These are phyloP conservation scores for Cudoniella acicularis DNA, from an alignment of 495 filamentous ascomycete genomes.

Conservation along the genomic window DNA sequence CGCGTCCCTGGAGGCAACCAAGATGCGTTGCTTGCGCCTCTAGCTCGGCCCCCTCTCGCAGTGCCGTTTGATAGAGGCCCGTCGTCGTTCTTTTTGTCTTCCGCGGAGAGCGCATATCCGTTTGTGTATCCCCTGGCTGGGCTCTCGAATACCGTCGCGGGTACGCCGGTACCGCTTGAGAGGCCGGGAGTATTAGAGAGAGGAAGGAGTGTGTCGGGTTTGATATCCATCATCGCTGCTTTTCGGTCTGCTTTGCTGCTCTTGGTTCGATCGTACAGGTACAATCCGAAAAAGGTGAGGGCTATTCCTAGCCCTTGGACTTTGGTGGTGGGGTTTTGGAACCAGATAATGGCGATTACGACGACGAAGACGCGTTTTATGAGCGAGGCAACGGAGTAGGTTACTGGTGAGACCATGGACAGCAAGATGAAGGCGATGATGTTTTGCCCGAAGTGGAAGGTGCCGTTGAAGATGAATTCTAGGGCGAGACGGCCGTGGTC, in stretches of 20 bases:
- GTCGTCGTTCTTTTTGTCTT: conserved; percentile 62
- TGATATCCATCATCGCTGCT: conserved; percentile 45
- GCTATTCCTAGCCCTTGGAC: conserved; percentile 81
- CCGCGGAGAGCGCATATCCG: conserved; percentile 20
- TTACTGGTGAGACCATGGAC: conserved; percentile 89
- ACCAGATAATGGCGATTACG: conserved; percentile 92
- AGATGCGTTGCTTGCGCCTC: conserved; percentile 54
- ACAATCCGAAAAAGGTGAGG: conserved; percentile 88
- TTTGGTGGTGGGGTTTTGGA: conserved; percentile 78
- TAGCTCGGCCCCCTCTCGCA: conserved; percentile 44
- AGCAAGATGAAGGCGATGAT: conserved; percentile 91
- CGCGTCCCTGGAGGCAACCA: conserved; percentile 73
- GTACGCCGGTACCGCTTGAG: conserved; percentile 11
- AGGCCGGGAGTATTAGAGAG: conserved; percentile 8
- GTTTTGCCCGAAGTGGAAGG: conserved; percentile 95
- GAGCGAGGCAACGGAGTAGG: conserved; percentile 91
- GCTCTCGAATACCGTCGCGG: conserved; percentile 35
- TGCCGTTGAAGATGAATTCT: conserved; percentile 95
- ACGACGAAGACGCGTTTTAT: conserved; percentile 99
- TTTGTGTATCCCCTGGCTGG: conserved; percentile 22
- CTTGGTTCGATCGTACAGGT: conserved; percentile 93
- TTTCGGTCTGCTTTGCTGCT: conserved; percentile 79
- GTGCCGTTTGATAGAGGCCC: conserved; percentile 15
- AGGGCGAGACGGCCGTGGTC: conserved; percentile 75
- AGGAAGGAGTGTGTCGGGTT: conserved; percentile 64